Evolutionary conservation across 2,329 filamentous ascomycete species (phyloP).

Genomic region (Mycosphaerella arachidis): DNA sequence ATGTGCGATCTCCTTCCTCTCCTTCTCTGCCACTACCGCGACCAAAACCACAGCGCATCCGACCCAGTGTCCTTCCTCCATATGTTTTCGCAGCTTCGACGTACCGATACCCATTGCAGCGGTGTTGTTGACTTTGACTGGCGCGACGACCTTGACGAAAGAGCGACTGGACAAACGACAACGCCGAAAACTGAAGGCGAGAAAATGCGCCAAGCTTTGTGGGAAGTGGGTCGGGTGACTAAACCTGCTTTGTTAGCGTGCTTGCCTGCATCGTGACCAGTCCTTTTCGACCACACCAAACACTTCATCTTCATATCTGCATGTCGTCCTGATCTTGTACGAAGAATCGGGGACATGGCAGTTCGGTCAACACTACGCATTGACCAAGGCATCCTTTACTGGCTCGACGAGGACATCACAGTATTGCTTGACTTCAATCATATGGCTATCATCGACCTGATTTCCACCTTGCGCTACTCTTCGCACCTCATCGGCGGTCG

Average conservation of each 20-base stretch:
- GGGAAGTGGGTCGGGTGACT: neutral
- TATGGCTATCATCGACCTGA: no score
- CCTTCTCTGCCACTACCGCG: neutral
- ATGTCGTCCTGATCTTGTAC: neutral
- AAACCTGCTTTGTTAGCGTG: neutral
- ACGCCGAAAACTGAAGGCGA: neutral
- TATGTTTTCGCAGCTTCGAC: neutral
- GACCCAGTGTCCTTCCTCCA: neutral
- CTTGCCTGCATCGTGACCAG: neutral
- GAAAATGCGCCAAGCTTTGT: neutral
- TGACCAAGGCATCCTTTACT: no score
- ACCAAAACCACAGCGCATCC: neutral
- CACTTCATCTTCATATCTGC: neutral
- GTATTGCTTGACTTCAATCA: neutral
- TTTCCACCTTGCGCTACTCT: no score
- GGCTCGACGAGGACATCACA: neutral
- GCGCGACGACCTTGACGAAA: neutral
- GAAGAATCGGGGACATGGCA: neutral
- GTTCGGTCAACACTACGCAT: neutral
- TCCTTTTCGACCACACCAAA: neutral
- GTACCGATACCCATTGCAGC: conserved; percentile 3
- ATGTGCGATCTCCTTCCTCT: neutral
- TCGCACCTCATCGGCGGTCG: neutral
- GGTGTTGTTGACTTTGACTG: conserved; percentile 1
- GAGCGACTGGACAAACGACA: neutral